Evolutionary conservation across 306 rosid genomes (phyloP).

Genomic region (Rosa lucieae): DNA sequence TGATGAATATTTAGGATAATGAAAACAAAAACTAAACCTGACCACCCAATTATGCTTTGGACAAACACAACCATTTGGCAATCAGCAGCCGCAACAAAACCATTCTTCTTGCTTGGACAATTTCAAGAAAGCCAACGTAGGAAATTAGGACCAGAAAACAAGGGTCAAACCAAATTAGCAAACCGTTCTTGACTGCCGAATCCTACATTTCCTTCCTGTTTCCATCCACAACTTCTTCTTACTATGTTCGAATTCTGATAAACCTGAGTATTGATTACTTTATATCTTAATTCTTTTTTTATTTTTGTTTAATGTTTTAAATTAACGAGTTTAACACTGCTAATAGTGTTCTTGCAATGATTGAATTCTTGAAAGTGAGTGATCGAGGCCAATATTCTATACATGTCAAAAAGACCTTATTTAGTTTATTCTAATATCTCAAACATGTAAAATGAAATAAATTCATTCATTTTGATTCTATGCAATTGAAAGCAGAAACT

Average conservation of each 20-base stretch:
- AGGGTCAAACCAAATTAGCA: constrained; percentile 1
- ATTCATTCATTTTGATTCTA: neutral
- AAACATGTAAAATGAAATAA: too few relatives aligned
- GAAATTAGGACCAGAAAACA: neutral
- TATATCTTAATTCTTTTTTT: neutral
- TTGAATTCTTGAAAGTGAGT: too few relatives aligned
- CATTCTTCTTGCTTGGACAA: neutral
- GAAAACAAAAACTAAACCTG: neutral
- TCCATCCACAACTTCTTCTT: neutral
- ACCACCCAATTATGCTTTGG: neutral
- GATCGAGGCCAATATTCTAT: neutral
- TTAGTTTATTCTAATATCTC: neutral
- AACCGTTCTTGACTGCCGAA: neutral
- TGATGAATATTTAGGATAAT: neutral
- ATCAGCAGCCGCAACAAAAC: neutral
- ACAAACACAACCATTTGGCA: neutral
- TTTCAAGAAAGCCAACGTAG: neutral
- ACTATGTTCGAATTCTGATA: neutral
- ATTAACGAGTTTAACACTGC: neutral
- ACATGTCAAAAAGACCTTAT: neutral
- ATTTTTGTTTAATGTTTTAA: neutral
- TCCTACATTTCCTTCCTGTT: neutral
- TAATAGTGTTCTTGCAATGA: neutral
- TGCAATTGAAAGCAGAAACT: neutral
- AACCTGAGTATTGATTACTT: neutral